Percentiles rank a stretch among this genome's conserved stretches.
Evolutionary conservation across 2,329 filamentous ascomycete genomes (phyloP).

Genomic region (Sporothrix schenckii): DNA sequence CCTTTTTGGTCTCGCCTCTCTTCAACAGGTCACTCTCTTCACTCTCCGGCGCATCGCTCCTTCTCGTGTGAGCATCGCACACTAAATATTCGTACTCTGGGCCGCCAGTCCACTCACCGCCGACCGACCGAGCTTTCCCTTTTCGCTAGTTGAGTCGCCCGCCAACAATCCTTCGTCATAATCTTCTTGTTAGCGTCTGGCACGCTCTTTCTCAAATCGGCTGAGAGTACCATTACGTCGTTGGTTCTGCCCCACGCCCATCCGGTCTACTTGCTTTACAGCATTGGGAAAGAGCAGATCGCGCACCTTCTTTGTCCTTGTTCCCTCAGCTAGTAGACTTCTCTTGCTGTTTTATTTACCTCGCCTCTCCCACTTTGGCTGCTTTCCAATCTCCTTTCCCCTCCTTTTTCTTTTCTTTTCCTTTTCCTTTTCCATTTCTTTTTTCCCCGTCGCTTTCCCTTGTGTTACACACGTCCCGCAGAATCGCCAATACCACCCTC

Average conservation of each 20-base stretch:
- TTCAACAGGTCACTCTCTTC: background rate
- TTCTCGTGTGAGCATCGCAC: background rate
- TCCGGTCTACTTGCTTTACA: background rate
- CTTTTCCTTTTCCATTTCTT: background rate
- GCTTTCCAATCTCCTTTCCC: conserved; percentile 2
- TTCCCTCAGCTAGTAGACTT: conserved; percentile 19
- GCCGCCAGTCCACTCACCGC: background rate
- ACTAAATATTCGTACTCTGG: background rate
- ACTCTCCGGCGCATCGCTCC: background rate
- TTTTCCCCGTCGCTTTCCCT: background rate
- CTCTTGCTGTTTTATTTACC: conserved; percentile 26
- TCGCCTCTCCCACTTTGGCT: background rate
- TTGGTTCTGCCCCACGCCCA: conserved; percentile 7
- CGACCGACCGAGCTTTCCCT: background rate
- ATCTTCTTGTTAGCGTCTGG: background rate
- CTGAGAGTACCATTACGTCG: conserved; percentile 19
- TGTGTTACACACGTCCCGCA: background rate
- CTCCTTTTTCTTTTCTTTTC: background rate
- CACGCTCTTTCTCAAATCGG: conserved; percentile 6
- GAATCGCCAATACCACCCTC: conserved; percentile 12
- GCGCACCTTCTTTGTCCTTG: conserved; percentile 26
- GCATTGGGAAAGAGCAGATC: conserved; percentile 19
- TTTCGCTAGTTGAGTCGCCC: conserved; percentile 6
- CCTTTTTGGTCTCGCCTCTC: background rate
- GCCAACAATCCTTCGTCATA: conserved; percentile 17